Base-by-base conservation (phyloP, 768 basidiomycete species). In the Leccinellum albellum region DNA sequence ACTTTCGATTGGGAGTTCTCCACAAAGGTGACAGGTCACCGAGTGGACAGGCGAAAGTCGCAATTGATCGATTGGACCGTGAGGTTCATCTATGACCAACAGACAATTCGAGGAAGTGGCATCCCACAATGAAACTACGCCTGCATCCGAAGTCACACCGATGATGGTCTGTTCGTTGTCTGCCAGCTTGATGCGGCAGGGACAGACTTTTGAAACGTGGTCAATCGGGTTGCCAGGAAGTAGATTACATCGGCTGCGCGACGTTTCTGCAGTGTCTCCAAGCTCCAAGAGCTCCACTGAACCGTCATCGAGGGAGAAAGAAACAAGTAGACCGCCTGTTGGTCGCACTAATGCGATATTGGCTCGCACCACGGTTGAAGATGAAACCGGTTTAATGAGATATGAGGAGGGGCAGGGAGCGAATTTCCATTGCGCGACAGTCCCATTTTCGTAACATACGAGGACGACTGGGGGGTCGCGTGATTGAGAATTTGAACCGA, bases 111-210 rank as follows among this genome's bases (percentile, higher is more conserved):
- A 78, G 6, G 84, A 84, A n/a, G 73, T 63, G 8, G 78, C 82
- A 64, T 92, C 89, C 91, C 90, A 93, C 13, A 93, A 63, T 0
- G 91, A 88, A 21, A 92, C 76, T 10, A 81, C 75, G 10, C 91
- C 90, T 1, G 80, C 77, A 51, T 84, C 80, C 3, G 89, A 87
- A 17, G 83, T 82, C 13, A 81, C 80, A 40, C 77, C 84, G 15
- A 91, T 68, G 58, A 92, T 76, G 15, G 84, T 68, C 20, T 79
- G 80, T 14, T 71, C 71, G 47, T 69, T 73, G 6, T 82, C 82
- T 35, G 77, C 80, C 51, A 88, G 65, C 52, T 82, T 79, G 49
- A 81, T 69, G 47, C 72, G 71, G 61, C 82, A 84, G 4, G 80
- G 80, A 67, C 85, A 79, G 21, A 82, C 78, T 58, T 74, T 77